A percentile compares a stretch with the other conserved stretches of the same genome.
These are phyloP conservation scores for Dryadomyces quercus-mongolicae DNA, from an alignment of 2,329 filamentous ascomycete genomes.

Conservation along the genomic window DNA sequence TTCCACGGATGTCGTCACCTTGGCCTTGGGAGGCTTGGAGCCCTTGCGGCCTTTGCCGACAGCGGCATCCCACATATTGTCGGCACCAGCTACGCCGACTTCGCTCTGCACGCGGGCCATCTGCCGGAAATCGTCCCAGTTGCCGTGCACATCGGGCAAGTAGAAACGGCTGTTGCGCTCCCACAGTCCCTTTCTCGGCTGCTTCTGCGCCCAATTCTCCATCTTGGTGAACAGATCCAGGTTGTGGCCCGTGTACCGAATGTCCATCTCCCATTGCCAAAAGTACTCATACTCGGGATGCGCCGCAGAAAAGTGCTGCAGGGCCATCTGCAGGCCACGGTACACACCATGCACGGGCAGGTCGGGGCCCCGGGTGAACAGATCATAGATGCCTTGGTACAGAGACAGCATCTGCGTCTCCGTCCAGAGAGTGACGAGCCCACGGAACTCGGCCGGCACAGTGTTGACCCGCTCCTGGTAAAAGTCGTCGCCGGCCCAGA, in stretches of 20 bases:
- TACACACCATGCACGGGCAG: constrained; percentile 86
- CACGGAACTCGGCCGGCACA: constrained; percentile 74
- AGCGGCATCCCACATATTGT: constrained; percentile 53
- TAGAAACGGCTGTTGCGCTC: constrained; percentile 71
- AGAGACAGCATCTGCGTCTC: constrained; percentile 85
- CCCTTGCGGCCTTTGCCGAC: constrained; percentile 25
- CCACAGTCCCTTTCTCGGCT: constrained; percentile 72
- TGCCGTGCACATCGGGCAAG: constrained; percentile 61
- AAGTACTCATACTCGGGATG: constrained; percentile 86
- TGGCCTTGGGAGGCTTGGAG: constrained; percentile 17
- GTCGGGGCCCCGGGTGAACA: constrained; percentile 51
- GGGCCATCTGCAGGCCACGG: constrained; percentile 82
- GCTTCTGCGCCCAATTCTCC: constrained; percentile 54
- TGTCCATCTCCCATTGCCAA: constrained; percentile 95
- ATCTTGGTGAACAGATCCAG: constrained; percentile 62
- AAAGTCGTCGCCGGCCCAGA: constrained; percentile 62
- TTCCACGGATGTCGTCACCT: constrained; percentile 30
- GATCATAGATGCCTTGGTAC: constrained; percentile 78
- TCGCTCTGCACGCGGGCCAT: constrained; percentile 68
- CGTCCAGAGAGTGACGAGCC: constrained; percentile 84
- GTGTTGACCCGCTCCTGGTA: constrained; percentile 56
- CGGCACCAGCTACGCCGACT: constrained; percentile 50
- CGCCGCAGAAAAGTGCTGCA: constrained; percentile 82
- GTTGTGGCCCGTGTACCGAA: constrained; percentile 81
- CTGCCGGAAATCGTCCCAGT: constrained; percentile 68